These are phyloP conservation scores for Nitzschia inconspicua DNA, from an alignment of 108 stramenopile genomes.

Conservation along the genomic window DNA sequence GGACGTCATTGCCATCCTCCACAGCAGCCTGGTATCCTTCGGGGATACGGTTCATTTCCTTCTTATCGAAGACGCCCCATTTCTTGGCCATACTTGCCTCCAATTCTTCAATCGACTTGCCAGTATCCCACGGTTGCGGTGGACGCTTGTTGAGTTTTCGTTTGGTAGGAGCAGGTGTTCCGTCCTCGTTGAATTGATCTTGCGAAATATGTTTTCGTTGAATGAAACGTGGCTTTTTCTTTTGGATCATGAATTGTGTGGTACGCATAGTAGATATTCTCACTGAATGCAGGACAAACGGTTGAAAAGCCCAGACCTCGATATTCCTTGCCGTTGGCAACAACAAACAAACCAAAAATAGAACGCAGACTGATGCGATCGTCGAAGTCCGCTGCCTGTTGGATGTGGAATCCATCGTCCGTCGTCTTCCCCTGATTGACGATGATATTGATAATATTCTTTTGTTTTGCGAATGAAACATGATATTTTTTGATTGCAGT, in stretches of 20 bases:
- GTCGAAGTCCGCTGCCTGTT: too few species aligned
- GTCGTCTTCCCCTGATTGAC: too few species aligned
- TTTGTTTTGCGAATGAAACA: too few species aligned
- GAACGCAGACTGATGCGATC: neutral
- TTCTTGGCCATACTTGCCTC: slow-evolving; percentile 59
- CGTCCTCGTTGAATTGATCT: neutral
- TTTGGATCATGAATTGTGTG: slow-evolving; percentile 4
- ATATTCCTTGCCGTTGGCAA: neutral
- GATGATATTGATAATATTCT: too few species aligned
- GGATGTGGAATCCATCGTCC: too few species aligned
- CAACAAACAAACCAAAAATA: neutral
- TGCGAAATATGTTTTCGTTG: neutral
- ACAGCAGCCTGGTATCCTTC: slow-evolving; percentile 5
- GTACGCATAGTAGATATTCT: neutral
- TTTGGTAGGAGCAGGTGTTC: neutral
- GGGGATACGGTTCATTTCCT: neutral
- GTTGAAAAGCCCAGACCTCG: neutral
- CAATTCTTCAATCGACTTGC: slow-evolving; percentile 76
- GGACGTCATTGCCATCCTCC: slow-evolving; percentile 15
- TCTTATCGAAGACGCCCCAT: slow-evolving; percentile 51
- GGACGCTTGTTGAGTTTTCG: neutral
- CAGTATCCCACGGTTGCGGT: slow-evolving; percentile 22
- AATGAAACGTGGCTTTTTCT: slow-evolving; percentile 23
- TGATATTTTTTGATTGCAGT: too few species aligned
- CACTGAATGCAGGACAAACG: neutral